Percentiles rank a stretch among this genome's conserved stretches.
These are phyloP conservation scores for Vanrija sp. DNA, from an alignment of 1,284 basidiomycete species.

Conservation along the genomic window DNA sequence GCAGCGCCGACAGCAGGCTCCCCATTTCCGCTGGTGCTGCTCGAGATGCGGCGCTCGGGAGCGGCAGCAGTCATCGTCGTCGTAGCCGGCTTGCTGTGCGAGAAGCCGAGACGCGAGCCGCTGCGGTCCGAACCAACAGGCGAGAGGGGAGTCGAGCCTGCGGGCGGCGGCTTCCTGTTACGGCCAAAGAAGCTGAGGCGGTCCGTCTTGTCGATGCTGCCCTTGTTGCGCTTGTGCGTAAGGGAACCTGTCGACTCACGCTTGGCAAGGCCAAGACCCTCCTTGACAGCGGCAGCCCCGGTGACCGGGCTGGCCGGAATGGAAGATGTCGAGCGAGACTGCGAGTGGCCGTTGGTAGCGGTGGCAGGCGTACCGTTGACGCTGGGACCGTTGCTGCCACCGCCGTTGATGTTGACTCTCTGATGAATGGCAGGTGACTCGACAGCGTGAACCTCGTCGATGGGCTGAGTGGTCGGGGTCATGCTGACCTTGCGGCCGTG, in stretches of 20 bases:
- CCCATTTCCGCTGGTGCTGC: neutral
- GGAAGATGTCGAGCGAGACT: slow-evolving; percentile 3
- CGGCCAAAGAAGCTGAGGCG: slow-evolving; percentile 66
- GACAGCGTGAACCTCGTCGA: slow-evolving; percentile 10
- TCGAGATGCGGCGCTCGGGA: slow-evolving; percentile 38
- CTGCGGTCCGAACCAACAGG: slow-evolving; percentile 16
- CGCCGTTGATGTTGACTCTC: neutral
- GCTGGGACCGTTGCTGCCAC: neutral
- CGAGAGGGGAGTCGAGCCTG: slow-evolving; percentile 28
- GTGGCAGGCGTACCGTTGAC: neutral
- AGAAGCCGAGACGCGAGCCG: slow-evolving; percentile 24
- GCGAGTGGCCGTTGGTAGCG: neutral
- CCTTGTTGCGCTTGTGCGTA: slow-evolving; percentile 45
- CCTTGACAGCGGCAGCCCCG: neutral
- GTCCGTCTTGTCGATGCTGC: slow-evolving; percentile 47
- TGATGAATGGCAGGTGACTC: neutral
- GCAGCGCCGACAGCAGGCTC: slow-evolving; percentile 49
- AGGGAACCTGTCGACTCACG: slow-evolving; percentile 43
- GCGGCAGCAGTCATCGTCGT: slow-evolving; percentile 17
- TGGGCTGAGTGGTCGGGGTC: slow-evolving; percentile 20
- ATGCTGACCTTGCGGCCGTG: slow-evolving; percentile 38
- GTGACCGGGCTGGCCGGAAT: slow-evolving; percentile 5
- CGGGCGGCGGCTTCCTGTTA: slow-evolving; percentile 72
- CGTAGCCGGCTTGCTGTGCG: slow-evolving; percentile 5
- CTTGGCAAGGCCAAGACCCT: slow-evolving; percentile 21